Evolutionary conservation across 169 alveolate species (phyloP).

Genomic region (Neospora caninum): DNA sequence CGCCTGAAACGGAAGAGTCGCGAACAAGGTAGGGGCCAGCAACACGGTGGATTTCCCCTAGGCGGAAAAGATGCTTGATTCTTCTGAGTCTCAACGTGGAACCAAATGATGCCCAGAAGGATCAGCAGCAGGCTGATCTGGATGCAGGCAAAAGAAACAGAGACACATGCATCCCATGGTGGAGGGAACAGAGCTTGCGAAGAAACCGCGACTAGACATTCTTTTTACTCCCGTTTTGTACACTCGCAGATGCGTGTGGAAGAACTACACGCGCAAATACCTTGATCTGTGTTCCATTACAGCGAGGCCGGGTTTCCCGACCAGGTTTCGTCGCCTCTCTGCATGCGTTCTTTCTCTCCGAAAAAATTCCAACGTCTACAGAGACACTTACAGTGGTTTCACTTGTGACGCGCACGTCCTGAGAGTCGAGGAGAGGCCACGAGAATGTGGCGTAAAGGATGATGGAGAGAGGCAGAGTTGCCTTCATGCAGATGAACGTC

Average conservation of each 20-base stretch:
- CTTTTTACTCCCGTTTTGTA: no score
- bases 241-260: no score
- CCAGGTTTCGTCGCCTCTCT: no score
- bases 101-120: constrained; percentile 37
- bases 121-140: constrained; percentile 26
- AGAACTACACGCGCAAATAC: no score
- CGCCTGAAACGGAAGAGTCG: background rate
- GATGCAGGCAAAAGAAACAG: background rate
- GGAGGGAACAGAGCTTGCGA: background rate
- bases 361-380: no score
- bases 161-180: background rate
- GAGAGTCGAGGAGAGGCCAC: constrained; percentile 44
- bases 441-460: constrained; percentile 22
- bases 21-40: constrained; percentile 30
- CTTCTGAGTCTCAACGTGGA: constrained; percentile 28
- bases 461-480: constrained; percentile 33
- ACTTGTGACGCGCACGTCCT: background rate
- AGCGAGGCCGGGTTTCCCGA: no score
- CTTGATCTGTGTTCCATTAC: no score
- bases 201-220: no score
- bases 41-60: constrained; percentile 38
- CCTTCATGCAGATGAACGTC: constrained; percentile 43
- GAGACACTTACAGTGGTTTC: background rate
- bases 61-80: background rate
- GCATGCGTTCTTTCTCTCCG: background rate